These are phyloP conservation scores for Whalleya microplaca DNA, from an alignment of 2,329 filamentous ascomycete genomes.

Conservation along the genomic window DNA sequence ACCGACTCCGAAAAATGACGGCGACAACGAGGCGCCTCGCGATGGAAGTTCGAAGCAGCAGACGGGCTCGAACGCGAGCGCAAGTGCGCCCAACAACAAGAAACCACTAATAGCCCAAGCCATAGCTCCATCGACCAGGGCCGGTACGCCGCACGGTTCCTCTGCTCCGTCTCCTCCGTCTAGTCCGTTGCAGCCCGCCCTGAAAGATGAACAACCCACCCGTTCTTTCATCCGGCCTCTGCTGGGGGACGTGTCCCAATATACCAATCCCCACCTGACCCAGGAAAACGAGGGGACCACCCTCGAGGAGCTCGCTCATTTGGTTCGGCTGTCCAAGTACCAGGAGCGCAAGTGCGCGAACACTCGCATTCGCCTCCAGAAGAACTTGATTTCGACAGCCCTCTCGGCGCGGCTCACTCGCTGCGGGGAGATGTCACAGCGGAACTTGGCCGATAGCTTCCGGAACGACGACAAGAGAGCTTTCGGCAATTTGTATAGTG, in stretches of 20 bases:
- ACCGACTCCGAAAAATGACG: conserved; percentile 47
- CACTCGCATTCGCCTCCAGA: conserved; percentile 73
- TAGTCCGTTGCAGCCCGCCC: conserved; percentile 38
- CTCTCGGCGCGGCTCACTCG: conserved; percentile 74
- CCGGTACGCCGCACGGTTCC: conserved; percentile 23
- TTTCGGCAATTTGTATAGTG: conserved; percentile 76
- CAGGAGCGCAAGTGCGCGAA: conserved; percentile 80
- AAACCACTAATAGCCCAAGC: conserved; percentile 56
- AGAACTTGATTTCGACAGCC: conserved; percentile 74
- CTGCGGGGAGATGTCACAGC: conserved; percentile 74
- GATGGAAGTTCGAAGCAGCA: conserved; percentile 36
- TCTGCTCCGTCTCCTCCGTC: conserved; percentile 28
- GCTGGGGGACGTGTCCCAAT: conserved; percentile 67
- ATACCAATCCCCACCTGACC: conserved; percentile 63
- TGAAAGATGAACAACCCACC: conserved; percentile 46
- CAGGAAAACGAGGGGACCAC: conserved; percentile 69
- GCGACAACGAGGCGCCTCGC: conserved; percentile 48
- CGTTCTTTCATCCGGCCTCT: conserved; percentile 57
- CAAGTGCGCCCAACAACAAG: conserved; percentile 48
- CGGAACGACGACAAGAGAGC: conserved; percentile 77
- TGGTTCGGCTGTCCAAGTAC: conserved; percentile 77
- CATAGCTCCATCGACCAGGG: conserved; percentile 23
- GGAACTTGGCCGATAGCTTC: conserved; percentile 78
- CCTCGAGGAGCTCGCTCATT: conserved; percentile 75
- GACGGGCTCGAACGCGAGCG: conserved; percentile 42